phyloP scores from a whole-genome alignment of 345 rosid species.

The Pugionium dolabratum region DNA sequence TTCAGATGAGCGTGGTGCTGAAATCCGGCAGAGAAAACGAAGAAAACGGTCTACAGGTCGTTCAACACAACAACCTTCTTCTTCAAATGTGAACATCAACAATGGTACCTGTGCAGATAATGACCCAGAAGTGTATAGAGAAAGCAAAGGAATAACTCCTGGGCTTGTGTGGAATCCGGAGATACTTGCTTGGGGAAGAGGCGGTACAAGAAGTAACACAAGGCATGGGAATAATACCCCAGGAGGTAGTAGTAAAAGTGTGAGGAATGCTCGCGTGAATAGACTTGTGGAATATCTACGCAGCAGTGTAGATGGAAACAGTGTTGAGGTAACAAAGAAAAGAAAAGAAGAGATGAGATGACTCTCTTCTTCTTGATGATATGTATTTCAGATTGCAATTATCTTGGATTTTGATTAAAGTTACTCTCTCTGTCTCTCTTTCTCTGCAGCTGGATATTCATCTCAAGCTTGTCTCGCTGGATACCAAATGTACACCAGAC shows the following conservation, averaged over 20 bases:
- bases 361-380: slow-evolving; percentile 12
- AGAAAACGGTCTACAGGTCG: slow-evolving; percentile 58
- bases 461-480: slow-evolving; percentile 75
- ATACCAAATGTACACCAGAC: slow-evolving; percentile 53
- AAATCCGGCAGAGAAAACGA: slow-evolving; percentile 60
- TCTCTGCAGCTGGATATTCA: slow-evolving; percentile 63
- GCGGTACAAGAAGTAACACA: slow-evolving; percentile 88
- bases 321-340: slow-evolving; percentile 61
- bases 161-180: slow-evolving; percentile 83
- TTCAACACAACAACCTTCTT: slow-evolving; percentile 56
- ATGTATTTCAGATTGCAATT: background rate
- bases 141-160: slow-evolving; percentile 69
- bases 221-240: slow-evolving; percentile 71
- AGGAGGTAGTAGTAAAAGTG: slow-evolving; percentile 59
- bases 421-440: slow-evolving; percentile 17
- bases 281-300: slow-evolving; percentile 75
- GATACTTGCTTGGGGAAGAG: slow-evolving; percentile 95
- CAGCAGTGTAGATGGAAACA: slow-evolving; percentile 59
- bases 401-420: slow-evolving; percentile 2
- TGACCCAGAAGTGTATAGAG: slow-evolving; percentile 61
- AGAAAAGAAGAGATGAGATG: slow-evolving; percentile 1
- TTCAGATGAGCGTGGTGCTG: slow-evolving; percentile 80
- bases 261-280: slow-evolving; percentile 65
- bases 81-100: slow-evolving; percentile 57
- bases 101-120: slow-evolving; percentile 63